Conservation (phyloP, 2,329 filamentous ascomycete genomes). For the Stagonosporopsis vannaccii region DNA sequence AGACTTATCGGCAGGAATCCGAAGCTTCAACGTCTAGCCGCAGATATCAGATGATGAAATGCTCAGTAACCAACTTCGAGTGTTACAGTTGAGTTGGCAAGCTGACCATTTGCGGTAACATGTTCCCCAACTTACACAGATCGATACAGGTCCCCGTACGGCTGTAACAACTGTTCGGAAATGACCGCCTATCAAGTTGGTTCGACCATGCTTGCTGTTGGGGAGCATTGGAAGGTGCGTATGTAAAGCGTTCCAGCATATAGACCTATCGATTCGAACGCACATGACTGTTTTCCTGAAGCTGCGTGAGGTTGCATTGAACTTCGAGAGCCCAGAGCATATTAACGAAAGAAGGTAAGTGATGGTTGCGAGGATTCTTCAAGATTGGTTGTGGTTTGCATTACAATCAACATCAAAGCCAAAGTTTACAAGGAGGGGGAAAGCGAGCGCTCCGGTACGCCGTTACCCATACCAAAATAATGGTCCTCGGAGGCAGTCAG, state of each 20-base stretch:
- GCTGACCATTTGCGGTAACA: neutral
- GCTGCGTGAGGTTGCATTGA: neutral
- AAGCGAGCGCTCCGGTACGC: neutral
- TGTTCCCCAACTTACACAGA: constrained; percentile 1
- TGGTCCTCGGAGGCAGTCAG: neutral
- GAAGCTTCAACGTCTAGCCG: neutral
- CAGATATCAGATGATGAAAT: neutral
- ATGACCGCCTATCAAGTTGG: neutral
- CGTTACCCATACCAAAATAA: neutral
- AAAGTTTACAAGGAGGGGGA: neutral
- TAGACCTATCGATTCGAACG: no score
- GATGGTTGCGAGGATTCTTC: no score
- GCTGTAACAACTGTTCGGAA: neutral
- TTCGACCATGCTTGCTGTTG: no score
- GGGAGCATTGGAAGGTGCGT: neutral
- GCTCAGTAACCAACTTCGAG: neutral
- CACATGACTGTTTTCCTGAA: neutral
- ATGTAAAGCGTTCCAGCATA: neutral
- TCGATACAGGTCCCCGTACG: constrained; percentile 1
- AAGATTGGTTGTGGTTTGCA: no score
- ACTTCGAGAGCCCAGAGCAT: neutral
- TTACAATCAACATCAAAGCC: no score
- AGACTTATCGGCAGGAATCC: neutral
- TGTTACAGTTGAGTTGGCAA: neutral
- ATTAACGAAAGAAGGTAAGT: neutral